Percentiles rank a stretch among this genome's conserved stretches.
Conservation (phyloP, 441 rosid species). For the Daphne laureola region DNA sequence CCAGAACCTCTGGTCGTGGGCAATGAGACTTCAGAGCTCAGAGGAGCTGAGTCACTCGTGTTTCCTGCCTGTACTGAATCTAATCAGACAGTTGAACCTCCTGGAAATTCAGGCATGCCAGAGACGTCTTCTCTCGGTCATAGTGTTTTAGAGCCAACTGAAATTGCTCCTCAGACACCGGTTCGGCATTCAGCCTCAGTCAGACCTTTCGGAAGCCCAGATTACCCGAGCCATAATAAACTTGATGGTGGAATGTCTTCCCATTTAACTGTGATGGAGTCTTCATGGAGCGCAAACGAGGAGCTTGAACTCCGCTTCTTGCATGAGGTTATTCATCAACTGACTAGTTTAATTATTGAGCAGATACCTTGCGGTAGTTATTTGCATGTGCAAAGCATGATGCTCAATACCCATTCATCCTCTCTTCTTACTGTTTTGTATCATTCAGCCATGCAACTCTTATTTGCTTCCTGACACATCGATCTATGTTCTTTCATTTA, state of each 20-base stretch:
- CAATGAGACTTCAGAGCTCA: not conserved
- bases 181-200: conserved; percentile 24
- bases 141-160: conserved; percentile 25
- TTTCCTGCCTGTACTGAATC: conserved; percentile 9
- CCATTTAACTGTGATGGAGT: conserved; percentile 19
- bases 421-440: no score
- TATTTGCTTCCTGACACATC: no score
- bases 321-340: conserved; percentile 34
- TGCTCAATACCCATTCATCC: no score
- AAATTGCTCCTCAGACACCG: conserved; percentile 74
- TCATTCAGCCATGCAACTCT: no score
- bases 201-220: conserved; percentile 44
- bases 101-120: conserved; percentile 13
- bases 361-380: no score
- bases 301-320: conserved; percentile 34
- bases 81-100: conserved; percentile 14
- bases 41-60: not conserved
- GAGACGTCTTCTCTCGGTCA: conserved; percentile 9
- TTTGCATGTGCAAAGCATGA: no score
- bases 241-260: conserved; percentile 17
- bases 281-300: conserved; percentile 21
- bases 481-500: no score
- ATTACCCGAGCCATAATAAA: conserved; percentile 22
- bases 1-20: conserved; percentile 19
- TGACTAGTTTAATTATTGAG: not conserved